Evolutionary conservation across 495 filamentous ascomycete species (phyloP).

Genomic region (Aspergillus campestris): DNA sequence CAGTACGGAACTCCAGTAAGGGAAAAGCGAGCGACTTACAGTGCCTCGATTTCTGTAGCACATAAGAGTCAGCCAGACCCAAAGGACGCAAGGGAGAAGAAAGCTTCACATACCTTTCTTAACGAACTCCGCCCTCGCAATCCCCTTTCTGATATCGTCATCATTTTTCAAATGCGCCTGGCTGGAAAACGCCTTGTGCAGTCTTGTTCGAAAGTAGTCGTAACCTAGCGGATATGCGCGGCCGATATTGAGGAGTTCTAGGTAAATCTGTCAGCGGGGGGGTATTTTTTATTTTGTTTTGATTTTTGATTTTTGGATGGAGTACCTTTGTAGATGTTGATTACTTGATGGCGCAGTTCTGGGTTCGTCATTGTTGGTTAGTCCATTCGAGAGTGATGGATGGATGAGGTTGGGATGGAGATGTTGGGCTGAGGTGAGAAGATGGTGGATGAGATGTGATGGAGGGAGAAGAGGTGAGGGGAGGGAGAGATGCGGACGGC

Average conservation of each 20-base stretch:
- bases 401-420: too few species aligned
- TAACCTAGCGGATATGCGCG: slow-evolving; percentile 84
- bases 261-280: neutral
- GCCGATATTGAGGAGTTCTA: slow-evolving; percentile 79
- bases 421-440: neutral
- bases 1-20: too few species aligned
- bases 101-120: slow-evolving; percentile 60
- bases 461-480: neutral
- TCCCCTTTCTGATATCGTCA: slow-evolving; percentile 62
- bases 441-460: neutral
- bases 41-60: slow-evolving; percentile 68
- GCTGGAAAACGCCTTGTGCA: slow-evolving; percentile 77
- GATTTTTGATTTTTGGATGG: neutral
- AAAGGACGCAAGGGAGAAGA: neutral
- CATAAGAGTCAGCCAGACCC: neutral
- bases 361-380: slow-evolving; percentile 36
- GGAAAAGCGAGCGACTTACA: slow-evolving; percentile 54
- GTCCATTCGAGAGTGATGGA: slow-evolving; percentile 1
- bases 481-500: neutral
- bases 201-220: slow-evolving; percentile 67
- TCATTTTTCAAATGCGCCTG: slow-evolving; percentile 64
- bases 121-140: slow-evolving; percentile 75
- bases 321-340: slow-evolving; percentile 83
- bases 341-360: slow-evolving; percentile 68
- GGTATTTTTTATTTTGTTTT: neutral